Evolutionary conservation across 2,329 filamentous ascomycete species (phyloP), one percentile per base, ranked within the genome.

Genomic region (Ophiostoma australiae): DNA sequence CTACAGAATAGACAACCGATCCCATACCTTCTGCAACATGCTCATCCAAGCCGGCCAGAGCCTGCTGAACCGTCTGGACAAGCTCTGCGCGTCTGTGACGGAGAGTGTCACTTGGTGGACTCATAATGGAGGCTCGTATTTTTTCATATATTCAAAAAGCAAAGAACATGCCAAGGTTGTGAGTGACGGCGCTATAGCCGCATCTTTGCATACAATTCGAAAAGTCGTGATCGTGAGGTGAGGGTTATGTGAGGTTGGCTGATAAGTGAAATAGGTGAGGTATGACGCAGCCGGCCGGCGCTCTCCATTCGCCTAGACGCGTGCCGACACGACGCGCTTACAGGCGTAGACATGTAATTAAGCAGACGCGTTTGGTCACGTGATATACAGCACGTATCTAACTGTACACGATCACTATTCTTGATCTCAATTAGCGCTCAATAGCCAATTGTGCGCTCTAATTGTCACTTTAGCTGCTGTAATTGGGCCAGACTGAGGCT

Each of bases 1-100:
- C 2, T 39, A 39, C 10, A 5, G 6, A 27, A 17, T 23, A 11
- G 11, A 2, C n/a, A 23, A 6, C 4, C 10, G 33, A n/a, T 7
- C 13, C 1, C 72, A 58, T 31, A 72, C 72, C 72, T 44, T 37
- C 70, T 58, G 70, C 70, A 70, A 77, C 17, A 74, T 74, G 74
- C 73, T 74, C 58, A 35, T 71, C 80, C 67, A 84, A 79, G 33
- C 78, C 75, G 71, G 80, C 77, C 71, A 81, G 83, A 10, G 80
- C 79, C 41, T 77, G 74, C n/a, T 75, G 76, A 8, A 84, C 74
- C 41, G 81, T 81, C 72, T 80, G 77, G 23, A 82, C 76, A 17
- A 84, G 75, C 35, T 80, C 78, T 67, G 80, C 77, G 55, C 65
- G 68, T n/a, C 68, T 61, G 0, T 37, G 31, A 35, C 52, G 23